Base-by-base conservation (phyloP, 306 rosid species). In the Ziziphus jujuba region DNA sequence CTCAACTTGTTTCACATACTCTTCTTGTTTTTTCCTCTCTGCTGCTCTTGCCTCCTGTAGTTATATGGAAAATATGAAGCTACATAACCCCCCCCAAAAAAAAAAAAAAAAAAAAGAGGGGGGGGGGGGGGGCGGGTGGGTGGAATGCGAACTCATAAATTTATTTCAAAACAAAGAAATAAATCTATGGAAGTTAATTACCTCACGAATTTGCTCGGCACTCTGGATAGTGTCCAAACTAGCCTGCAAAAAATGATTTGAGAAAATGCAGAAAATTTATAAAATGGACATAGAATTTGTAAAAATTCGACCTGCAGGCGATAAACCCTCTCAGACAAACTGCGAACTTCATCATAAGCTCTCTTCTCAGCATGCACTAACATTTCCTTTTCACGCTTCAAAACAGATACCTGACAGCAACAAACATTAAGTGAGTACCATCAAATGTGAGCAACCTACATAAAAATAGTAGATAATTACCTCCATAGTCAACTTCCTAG, bases 141-240 rank as follows among this genome's bases (percentile, higher is more conserved):
- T 9, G 9, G 3, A 9, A 31, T 13, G 21, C 28, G n/a, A 52
- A 45, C 23, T 13, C 51, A 0, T 14, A 28, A 35, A 36, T 35
- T 11, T 38, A 24, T 16, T 25, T 24, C 1, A 15, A n/a, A 5
- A 61, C 34, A 14, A 8, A 45, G 31, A 40, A 70, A 48, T 28
- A 38, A 47, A 7, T 3, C 24, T 23, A 71, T 20, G 33, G 65
- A 62, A 49, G 70, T 52, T 70, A 76, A 38, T 34, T 57, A 93
- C 99, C 97, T 90, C 99, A 48, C 89, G 89, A 66, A 82, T 84
- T 82, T 88, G 87, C 72, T 90, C 87, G 8, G 93, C 85, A 79
- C 92, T 87, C 67, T 91, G 96, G 71, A 90, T 85, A 67, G 92
- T 90, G 54, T 83, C 86, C 84, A 90, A 82, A 59, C 89, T 90